Conservation (phyloP, 345 rosid genomes). For the Populus nigra region DNA sequence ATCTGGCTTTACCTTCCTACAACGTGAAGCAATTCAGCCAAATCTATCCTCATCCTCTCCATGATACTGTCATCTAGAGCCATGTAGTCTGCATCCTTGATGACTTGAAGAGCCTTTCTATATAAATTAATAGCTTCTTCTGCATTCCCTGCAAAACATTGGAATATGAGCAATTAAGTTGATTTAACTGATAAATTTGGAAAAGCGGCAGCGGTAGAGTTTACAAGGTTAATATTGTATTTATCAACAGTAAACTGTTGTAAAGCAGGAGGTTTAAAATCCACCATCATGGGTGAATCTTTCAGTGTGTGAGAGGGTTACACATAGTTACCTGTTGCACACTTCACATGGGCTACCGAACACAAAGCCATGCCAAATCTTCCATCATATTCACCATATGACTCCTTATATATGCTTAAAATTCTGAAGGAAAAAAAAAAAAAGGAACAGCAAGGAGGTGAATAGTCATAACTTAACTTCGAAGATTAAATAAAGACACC, state of each 20-base stretch:
- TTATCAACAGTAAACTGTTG: neutral
- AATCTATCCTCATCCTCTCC: constrained; percentile 82
- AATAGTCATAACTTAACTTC: constrained; percentile 15
- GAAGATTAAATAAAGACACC: constrained; percentile 4
- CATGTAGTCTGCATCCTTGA: constrained; percentile 62
- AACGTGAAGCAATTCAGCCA: constrained; percentile 82
- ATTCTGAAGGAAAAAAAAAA: constrained; percentile 38
- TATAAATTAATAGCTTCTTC: constrained; percentile 67
- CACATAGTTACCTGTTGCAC: constrained; percentile 57
- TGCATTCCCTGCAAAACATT: constrained; percentile 52
- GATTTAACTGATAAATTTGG: too few relatives aligned
- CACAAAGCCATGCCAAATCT: constrained; percentile 81
- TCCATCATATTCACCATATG: constrained; percentile 70
- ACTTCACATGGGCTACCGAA: constrained; percentile 73
- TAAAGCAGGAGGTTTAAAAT: neutral
- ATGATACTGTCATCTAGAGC: constrained; percentile 53
- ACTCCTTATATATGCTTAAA: constrained; percentile 53
- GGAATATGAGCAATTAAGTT: constrained; percentile 3
- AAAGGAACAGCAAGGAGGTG: constrained; percentile 6
- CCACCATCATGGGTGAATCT: neutral
- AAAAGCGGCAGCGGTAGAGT: too few relatives aligned
- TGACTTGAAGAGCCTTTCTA: constrained; percentile 55
- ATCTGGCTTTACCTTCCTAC: constrained; percentile 60
- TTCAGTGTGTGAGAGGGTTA: neutral
- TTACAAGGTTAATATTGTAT: too few relatives aligned